Conservation (phyloP, 2,329 filamentous ascomycete genomes). For the Dendrostoma leiphaemia region DNA sequence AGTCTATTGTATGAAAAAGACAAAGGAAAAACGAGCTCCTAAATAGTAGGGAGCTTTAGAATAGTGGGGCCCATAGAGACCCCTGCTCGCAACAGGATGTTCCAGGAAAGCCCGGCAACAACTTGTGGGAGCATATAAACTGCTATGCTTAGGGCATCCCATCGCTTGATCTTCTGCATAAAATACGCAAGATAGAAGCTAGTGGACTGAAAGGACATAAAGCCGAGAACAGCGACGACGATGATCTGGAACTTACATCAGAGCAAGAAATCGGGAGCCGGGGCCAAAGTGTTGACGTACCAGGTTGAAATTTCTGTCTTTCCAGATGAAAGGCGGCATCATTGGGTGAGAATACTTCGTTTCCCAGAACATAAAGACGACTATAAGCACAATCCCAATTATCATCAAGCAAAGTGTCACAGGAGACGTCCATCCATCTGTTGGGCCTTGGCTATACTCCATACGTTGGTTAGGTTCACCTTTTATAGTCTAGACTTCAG, state of each 20-base stretch:
- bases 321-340: conserved; percentile 56
- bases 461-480: no score
- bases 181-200: conserved; percentile 65
- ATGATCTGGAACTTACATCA: conserved; percentile 43
- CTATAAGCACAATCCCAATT: conserved; percentile 54
- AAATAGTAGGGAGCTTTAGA: no score
- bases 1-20: no score
- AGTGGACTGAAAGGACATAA: conserved; percentile 59
- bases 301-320: conserved; percentile 63
- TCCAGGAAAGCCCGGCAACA: conserved; percentile 60
- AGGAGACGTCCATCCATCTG: conserved; percentile 59
- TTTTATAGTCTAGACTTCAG: no score
- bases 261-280: neutral
- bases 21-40: no score
- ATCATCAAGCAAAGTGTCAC: conserved; percentile 63
- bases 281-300: conserved; percentile 32
- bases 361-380: conserved; percentile 63
- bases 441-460: conserved; percentile 46
- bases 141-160: conserved; percentile 57
- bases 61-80: no score
- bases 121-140: conserved; percentile 65
- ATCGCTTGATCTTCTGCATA: conserved; percentile 56
- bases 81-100: no score
- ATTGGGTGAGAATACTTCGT: conserved; percentile 46
- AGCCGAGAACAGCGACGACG: conserved; percentile 54